These are phyloP conservation scores for Xerocomus amazonicus DNA, from an alignment of 1,284 basidiomycete species.

Conservation along the genomic window DNA sequence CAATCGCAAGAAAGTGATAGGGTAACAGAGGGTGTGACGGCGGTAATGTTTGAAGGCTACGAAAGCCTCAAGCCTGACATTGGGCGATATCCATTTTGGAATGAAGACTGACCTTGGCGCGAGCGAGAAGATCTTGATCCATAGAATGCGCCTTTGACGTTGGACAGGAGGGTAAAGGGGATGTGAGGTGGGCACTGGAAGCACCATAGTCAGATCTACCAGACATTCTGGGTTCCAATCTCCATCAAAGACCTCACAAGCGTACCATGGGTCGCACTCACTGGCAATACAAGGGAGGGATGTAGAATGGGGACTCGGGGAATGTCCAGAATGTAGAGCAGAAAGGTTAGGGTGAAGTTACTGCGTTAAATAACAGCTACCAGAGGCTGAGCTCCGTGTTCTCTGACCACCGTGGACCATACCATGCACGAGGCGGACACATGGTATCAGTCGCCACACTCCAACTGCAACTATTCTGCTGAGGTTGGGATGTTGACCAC, in stretches of 20 bases:
- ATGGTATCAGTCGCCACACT: constrained; percentile 4
- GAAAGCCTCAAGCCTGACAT: constrained; percentile 8
- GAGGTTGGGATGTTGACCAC: too few relatives aligned
- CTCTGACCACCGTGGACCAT: not conserved
- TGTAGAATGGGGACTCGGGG: not conserved
- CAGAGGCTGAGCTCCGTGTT: not conserved
- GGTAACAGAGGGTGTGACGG: not conserved
- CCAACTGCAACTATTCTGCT: too few relatives aligned
- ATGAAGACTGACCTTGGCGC: constrained; percentile 12
- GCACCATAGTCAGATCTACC: constrained; percentile 11
- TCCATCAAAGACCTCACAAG: not conserved
- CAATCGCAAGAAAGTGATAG: not conserved
- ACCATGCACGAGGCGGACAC: constrained; percentile 23
- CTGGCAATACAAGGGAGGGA: constrained; percentile 2
- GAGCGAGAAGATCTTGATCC: not conserved
- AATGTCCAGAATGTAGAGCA: not conserved
- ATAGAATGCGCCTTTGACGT: constrained; percentile 15
- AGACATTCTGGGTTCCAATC: constrained; percentile 15
- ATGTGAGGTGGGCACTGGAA: constrained; percentile 4
- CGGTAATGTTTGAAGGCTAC: constrained; percentile 8
- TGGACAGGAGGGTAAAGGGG: constrained; percentile 9
- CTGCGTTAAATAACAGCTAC: constrained; percentile 4
- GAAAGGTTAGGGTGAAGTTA: constrained; percentile 1
- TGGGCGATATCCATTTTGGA: not conserved
- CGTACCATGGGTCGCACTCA: constrained; percentile 8